Base-by-base conservation (phyloP, 805 yeast genomes). In the Saccharomycopsis malanga region DNA sequence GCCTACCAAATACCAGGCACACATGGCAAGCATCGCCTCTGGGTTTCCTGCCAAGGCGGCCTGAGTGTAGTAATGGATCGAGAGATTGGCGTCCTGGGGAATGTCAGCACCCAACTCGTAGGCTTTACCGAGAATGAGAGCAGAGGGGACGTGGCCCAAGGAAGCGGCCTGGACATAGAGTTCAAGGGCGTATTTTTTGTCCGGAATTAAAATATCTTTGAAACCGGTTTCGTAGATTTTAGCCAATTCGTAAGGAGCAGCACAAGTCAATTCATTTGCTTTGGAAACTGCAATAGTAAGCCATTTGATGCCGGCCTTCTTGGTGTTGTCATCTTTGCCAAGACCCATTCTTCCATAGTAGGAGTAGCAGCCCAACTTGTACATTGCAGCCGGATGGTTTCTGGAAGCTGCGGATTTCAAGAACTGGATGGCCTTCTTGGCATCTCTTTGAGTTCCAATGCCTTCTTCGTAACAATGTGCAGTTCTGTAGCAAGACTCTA, bases 331-430 rank as follows among this genome's bases (percentile, higher is more conserved):
- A 57, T 77, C 82, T 50, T 59, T 61, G 1, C 82, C 69, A 29
- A 91, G 61, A 1, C 98, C 97, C 91, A 91, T 81, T 51, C 83
- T 72, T 3, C 86, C 79, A 58, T 87, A 77, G 64, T 83, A 93
- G 34, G 87, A 83, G 56, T 89, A 87, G 37, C 87, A 71, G 3
- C 98, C 98, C 54, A 88, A 70, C 61, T 89, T 86, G 68, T 82
- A 84, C 95, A 91, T 87, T 3, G 98, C 96, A n/a, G 95, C 89
- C 0, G 97, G 88, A 63, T 91, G 98, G 58, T 86, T 87, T 61
- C 84, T 83, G 27, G 88, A 74, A 0, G 98, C 95, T 0, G 98
- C 96, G 59, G 80, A 79, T 60, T 83, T 83, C 49, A 87, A 67
- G 61, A 81, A 87, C 56, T 87, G 94, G 5, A 87, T 68, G 1